Base-by-base conservation (phyloP, 768 basidiomycete species). In the Lactifluus hygrophoroides region DNA sequence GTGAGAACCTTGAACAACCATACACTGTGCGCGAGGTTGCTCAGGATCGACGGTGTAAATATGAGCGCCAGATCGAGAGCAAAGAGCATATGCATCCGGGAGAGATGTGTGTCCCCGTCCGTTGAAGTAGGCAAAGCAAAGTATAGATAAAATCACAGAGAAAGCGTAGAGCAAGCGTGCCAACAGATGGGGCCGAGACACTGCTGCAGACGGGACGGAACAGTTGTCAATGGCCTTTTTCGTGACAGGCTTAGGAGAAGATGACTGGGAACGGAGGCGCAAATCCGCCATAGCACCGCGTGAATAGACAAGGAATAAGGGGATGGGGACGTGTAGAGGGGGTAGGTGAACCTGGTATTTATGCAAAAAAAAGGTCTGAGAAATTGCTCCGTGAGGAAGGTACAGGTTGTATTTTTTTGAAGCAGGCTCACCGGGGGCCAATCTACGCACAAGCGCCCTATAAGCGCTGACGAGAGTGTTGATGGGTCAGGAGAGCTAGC, bases 11-110 rank as follows among this genome's bases (percentile, higher is more conserved):
- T 78, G 68, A 19, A 89, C 74, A 21, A 87, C 77, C 37, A 90
- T 74, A 62, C 88, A 90, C 65, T 89, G 80, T 5, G 76, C 79
- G 55, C 70, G 74, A 4, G 77, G 70, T 59, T 79, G 76, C 30
- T 68, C 55, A 6, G 71, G 68, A 66, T 90, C 84, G n/a, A 88
- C 84, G 17, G 84, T 86, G 65, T 88, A 88, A 49, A 90, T 77
- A 30, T 71, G 70, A 49, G 74, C 64, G 19, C 74, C 75, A 11
- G 77, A 71, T 49, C 66, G 74, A 28, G 86, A 81, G 69, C 87
- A 88, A n/a, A 89, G 63, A 1, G 80, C 83, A 65, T 87, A 88
- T 5, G 71, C 51, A n/a, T 66, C 54, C 3, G 70, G 60, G 28
- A 70, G 65, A 16, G 49, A 51, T 13, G 56, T 44, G 32, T 23